Evolutionary conservation across 1,284 basidiomycete species (phyloP), one percentile per base, ranked within the genome.

Genomic region (Rhodotorula sp.): DNA sequence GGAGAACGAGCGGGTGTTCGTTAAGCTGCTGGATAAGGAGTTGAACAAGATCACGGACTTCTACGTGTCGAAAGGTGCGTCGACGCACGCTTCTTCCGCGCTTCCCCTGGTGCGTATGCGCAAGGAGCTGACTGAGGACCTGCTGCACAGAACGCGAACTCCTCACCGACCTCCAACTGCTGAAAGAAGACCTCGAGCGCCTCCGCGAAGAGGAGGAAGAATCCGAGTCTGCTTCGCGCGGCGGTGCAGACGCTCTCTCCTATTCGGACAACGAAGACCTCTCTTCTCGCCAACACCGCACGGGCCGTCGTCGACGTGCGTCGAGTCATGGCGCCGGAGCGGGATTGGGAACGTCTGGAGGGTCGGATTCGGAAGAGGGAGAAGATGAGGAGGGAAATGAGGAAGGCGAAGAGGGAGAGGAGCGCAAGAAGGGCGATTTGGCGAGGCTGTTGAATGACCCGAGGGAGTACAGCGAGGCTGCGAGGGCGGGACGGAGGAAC

Each of bases 1-100:
- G 76, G 39, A 80, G 80, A 61, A 72, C 76, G 22, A 80, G 81
- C 34, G 79, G 80, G 39, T 85, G 32, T 96, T 97, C 80, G 81
- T 84, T 19, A 86, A 88, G 0, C 84, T 94, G 0, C 84, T 97
- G 46, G 90, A 96, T 79, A 84, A 86, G 67, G 94, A 99, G 78
- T 83, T 95, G 53, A 82, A 84, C 78, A 98, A 95, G 84, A 89
- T 98, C 30, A 83, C 84, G 44, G 72, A 83, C 1, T 98, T 98
- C 79, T 98, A 97, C 80, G 85, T 86, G 66, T 78, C 82, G 11
- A 91, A 94, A 80, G 68, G 68, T 66, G 44, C 27, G 66, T 34
- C 3, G n/a, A 2, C 36, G 20, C n/a, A n/a, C n/a, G n/a, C n/a
- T n/a, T 24, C 44, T 22, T 46, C 10, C 15, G 4, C 13, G 5